Conservation (phyloP, 202 grass and related monocot genomes). For the Zizania palustris region DNA sequence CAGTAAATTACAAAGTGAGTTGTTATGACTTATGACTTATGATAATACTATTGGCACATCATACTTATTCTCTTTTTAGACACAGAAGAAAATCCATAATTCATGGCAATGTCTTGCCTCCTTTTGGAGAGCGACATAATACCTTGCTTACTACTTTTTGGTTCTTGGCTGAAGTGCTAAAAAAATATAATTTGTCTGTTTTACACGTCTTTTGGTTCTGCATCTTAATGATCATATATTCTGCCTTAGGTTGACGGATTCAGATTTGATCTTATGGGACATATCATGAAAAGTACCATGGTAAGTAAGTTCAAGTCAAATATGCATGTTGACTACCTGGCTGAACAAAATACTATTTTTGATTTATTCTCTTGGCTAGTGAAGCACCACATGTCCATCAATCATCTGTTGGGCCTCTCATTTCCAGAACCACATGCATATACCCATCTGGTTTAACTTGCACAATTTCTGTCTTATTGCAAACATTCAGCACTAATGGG, state of each 20-base stretch:
- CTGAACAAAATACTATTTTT: constrained; percentile 18
- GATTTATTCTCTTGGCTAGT: not conserved
- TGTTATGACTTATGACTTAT: too few relatives aligned
- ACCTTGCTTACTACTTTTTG: constrained; percentile 4
- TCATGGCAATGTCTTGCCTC: not conserved
- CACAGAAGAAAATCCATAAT: constrained; percentile 4
- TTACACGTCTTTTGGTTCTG: constrained; percentile 8
- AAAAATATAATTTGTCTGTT: constrained; percentile 10
- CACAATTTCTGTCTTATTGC: constrained; percentile 1
- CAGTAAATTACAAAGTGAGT: constrained; percentile 82
- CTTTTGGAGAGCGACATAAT: not conserved
- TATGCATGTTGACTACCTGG: not conserved
- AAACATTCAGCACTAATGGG: not conserved
- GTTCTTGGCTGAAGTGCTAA: not conserved
- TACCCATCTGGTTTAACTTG: not conserved
- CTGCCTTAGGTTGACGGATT: constrained; percentile 80
- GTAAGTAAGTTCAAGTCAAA: constrained; percentile 49
- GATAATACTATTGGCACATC: constrained; percentile 13
- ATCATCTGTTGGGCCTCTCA: not conserved
- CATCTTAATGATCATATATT: constrained; percentile 42
- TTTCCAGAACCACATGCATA: not conserved
- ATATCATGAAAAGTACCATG: constrained; percentile 92
- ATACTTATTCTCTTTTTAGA: not conserved
- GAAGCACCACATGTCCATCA: not conserved
- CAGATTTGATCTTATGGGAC: constrained; percentile 97